Base-by-base conservation (phyloP, 2,329 filamentous ascomycete species). In the Trichophyton schoenleinii region DNA sequence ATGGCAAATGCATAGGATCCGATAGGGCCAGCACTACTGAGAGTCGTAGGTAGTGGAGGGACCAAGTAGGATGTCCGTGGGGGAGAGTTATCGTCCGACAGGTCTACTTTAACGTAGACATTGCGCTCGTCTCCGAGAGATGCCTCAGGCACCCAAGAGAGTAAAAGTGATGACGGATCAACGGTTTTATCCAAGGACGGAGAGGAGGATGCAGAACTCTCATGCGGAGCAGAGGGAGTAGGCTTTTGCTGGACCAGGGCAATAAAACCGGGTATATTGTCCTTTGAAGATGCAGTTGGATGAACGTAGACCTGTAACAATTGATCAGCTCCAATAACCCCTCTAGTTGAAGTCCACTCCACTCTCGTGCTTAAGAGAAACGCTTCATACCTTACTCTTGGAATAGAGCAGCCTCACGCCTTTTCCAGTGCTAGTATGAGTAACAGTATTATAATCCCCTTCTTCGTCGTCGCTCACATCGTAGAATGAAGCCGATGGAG, bases 381-480 rank as follows among this genome's bases (percentile, higher is more conserved):
- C 38, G 3, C 11, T 6, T 15, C 70, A 78, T 55, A 89, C 88
- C 81, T 97, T 99, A 86, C 91, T 96, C 78, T 99, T 99, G 20
- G 91, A 92, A 70, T 88, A 96, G 13, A 99, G 80, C 36, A 99
- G 79, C 76, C 97, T 99, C 53, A 99, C 94, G 1, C 64, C 94
- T 66, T 84, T 84, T 0, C 88, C 87, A 1, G 84, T 85, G 66
- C 83, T 83, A 3, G 84, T 83, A 70, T 95, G 89, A 3, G 89
- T 87, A 69, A 99, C 90, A 18, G 91, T 97, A 72, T 95, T 89
- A 77, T 99, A 99, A 52, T 89, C 94, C 67, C 87, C 88, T 75
- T 97, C 94, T 65, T 96, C 91, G 70, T 96, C 91, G 78, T 99
- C 95, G 74, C 89, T 96, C 80, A 97, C 80, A 70, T 92, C 92